A percentile compares a stretch with the other conserved stretches of the same genome.
phyloP scores from a whole-genome alignment of 768 basidiomycete genomes.

The Russula earlei region DNA sequence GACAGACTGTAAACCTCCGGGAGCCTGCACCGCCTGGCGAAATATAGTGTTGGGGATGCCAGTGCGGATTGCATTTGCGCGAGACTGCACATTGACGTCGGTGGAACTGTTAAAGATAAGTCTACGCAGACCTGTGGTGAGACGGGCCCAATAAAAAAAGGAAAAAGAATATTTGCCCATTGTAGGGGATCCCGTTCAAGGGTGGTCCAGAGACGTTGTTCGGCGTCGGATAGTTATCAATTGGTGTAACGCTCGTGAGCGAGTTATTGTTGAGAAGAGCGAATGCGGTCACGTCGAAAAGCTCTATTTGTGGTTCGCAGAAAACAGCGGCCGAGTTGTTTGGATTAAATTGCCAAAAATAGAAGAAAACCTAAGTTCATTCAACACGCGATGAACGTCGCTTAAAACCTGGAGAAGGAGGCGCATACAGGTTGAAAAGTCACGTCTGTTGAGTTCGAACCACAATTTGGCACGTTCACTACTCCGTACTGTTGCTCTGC shows the following conservation, averaged over 20 bases:
- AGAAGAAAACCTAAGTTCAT: conserved; percentile 59
- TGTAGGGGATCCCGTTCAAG: conserved; percentile 41
- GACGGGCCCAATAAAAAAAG: background rate
- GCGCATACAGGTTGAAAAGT: conserved; percentile 34
- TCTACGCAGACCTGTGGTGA: background rate
- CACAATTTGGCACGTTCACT: conserved; percentile 28
- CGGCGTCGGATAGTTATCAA: conserved; percentile 25
- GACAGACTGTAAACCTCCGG: conserved; percentile 33
- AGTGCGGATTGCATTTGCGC: conserved; percentile 39
- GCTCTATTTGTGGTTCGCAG: conserved; percentile 42
- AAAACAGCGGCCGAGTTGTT: conserved; percentile 38
- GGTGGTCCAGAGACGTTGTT: conserved; percentile 47
- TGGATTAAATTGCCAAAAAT: conserved; percentile 39
- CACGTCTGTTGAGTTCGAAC: conserved; percentile 26
- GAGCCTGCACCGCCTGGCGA: conserved; percentile 36
- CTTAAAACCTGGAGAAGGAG: too few species aligned
- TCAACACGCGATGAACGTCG: too few species aligned
- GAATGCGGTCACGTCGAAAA: conserved; percentile 35
- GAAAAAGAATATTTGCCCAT: conserved; percentile 36
- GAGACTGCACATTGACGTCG: conserved; percentile 41
- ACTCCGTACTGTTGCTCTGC: conserved; percentile 45
- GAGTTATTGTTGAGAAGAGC: conserved; percentile 36
- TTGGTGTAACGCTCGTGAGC: conserved; percentile 31
- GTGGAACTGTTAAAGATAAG: conserved; percentile 17
- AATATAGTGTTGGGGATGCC: conserved; percentile 56